Base-by-base conservation (phyloP, 1,139 yeast genomes). In the Wickerhamiella infanticola region DNA sequence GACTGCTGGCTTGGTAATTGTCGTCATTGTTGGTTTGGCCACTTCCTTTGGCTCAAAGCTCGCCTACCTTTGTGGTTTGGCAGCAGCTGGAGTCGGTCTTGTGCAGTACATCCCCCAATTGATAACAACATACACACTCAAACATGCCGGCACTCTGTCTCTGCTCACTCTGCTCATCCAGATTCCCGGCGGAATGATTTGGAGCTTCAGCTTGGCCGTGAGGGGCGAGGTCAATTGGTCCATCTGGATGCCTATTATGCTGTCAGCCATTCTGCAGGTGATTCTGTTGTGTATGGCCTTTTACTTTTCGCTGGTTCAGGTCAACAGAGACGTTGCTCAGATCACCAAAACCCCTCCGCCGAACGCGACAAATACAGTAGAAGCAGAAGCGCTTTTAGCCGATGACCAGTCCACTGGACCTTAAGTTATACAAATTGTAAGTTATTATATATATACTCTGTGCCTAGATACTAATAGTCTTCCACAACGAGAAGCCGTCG, bases 401-500 rank as follows among this genome's bases (percentile, higher is more conserved):
- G 18, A 18, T 18, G 18, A 18, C 18, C 18, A 18, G 18, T 18
- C 18, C 18, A 18, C 18, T 18, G 18, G 18, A 18, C 18, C 18
- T 18, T 18, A 18, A 18, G 18, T 18, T 18, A 18, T 18, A 18
- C 18, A 18, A 18, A 18, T 18, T 18, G 18, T 18, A 36, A 23
- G 5, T n/a, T n/a, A 5, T 3, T 37, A 23, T 37, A 24, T 38
- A 25, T 25, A 25, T 24, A 25, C 29, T 23, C 33, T 29, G 33
- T 7, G 6, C 23, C 60, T 67, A 86, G 44, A 90, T 95, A 62
- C 95, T 83, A 59, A 90, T 88, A 31, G 97, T 88, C 69, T 90
- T 90, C 96, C 97, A 90, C 45, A 90, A 70, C 59, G 85, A 83
- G 63, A 90, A 72, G 41, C 98, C 98, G 57, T 88, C 97, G 40